Evolutionary conservation across 768 basidiomycete species (phyloP).

Genomic region (Lactarius indigo): DNA sequence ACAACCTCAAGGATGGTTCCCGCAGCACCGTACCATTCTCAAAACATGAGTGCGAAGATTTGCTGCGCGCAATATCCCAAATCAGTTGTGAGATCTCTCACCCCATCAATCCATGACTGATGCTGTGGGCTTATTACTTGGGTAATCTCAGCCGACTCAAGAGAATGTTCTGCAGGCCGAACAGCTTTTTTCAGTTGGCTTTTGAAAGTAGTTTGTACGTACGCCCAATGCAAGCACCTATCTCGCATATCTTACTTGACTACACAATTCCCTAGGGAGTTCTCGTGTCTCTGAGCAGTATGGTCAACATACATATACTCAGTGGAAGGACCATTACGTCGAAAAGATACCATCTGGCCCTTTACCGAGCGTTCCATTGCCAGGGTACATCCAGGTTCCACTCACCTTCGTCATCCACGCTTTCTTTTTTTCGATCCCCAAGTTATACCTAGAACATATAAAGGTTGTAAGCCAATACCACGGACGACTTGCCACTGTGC

Average conservation of each 20-base stretch:
- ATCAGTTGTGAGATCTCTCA: conserved; percentile 15
- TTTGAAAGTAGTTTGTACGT: conserved; percentile 45
- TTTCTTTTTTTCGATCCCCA: conserved; percentile 51
- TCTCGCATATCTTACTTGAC: neutral
- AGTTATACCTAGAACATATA: conserved; percentile 48
- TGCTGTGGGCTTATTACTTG: neutral
- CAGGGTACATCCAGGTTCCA: conserved; percentile 28
- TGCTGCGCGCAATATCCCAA: conserved; percentile 35
- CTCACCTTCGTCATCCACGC: conserved; percentile 40
- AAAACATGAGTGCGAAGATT: conserved; percentile 50
- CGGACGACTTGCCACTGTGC: conserved; percentile 46
- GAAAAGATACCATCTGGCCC: conserved; percentile 30
- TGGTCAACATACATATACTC: conserved; percentile 38
- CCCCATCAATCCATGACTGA: neutral
- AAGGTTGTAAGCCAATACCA: conserved; percentile 47
- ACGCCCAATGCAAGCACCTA: neutral
- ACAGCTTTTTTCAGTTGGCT: conserved; percentile 49
- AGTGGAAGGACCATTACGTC: conserved; percentile 9
- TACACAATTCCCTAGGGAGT: conserved; percentile 31
- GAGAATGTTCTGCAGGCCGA: conserved; percentile 39
- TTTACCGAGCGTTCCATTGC: conserved; percentile 9
- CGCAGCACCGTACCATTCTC: conserved; percentile 50
- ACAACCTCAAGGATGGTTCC: conserved; percentile 46
- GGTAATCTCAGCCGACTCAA: conserved; percentile 13
- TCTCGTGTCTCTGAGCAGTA: conserved; percentile 45